Evolutionary conservation across 176 grass and related monocot genomes (phyloP), one percentile per base, ranked within the genome.

Genomic region (Aegilops umbellulata): DNA sequence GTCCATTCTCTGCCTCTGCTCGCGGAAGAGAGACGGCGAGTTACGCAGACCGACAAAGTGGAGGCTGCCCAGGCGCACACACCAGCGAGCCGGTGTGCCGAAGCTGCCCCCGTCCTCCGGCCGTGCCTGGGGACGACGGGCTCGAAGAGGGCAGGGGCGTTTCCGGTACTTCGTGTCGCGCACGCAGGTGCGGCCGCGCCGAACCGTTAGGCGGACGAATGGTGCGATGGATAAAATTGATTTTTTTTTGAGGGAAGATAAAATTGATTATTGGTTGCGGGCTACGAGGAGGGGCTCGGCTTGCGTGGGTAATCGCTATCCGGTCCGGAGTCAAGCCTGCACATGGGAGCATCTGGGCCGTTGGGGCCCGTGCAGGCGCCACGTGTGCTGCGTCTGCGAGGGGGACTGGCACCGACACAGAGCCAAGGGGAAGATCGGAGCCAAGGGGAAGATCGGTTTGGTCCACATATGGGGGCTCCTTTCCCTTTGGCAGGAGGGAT

Each of bases 301-400:
- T 16, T 53, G 42, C 42, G 42, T 44, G 42, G 42, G 11, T 13
- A 20, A 42, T 26, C 47, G 46, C 39, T 8, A 4, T 3, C 23
- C 32, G 5, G 41, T 3, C 23, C 32, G 3, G 41, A 24, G 79
- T 73, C 79, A 90, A 71, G 60, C 22, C 74, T 36, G 74, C 88
- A 86, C 84, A 79, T 90, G 84, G 88, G 82, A 66, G 84, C 79
- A 65, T 79, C 84, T 0, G 41, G 79, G 62, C 60, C 44, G 6
- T 73, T 4, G 70, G 13, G 6, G n/a, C 12, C 12, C 70, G 70
- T 9, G 3, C 70, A 3, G n/a, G 12, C n/a, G 38, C 38, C 70
- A 26, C 38, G 70, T 73, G 70, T 73, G 42, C 12, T 8, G 2
- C 53, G 19, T 58, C 19, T 58, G 53, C 53, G 2, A 30, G 53